Evolutionary conservation across 2,329 filamentous ascomycete species (phyloP).

Genomic region (Helminthosporium solani): DNA sequence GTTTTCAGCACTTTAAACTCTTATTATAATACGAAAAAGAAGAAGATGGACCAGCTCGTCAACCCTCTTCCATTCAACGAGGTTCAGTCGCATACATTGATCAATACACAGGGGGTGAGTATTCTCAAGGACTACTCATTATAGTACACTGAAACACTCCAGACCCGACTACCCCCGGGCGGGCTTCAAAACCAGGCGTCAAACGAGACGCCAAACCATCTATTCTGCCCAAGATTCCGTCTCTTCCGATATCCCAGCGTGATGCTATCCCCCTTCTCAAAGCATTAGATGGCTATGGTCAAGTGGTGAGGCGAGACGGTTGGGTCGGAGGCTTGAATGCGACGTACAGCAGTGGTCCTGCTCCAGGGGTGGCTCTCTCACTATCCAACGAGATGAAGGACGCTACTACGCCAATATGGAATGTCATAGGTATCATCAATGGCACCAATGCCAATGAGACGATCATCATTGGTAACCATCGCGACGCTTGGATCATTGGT

Average conservation of each 20-base stretch:
- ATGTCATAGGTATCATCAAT: constrained; percentile 65
- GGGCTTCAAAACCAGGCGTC: constrained; percentile 76
- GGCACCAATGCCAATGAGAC: constrained; percentile 57
- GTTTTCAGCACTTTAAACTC: background rate
- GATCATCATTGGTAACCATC: constrained; percentile 50
- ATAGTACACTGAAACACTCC: background rate
- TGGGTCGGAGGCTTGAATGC: constrained; percentile 13
- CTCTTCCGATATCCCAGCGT: constrained; percentile 75
- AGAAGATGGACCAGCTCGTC: constrained; percentile 38
- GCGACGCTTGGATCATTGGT: constrained; percentile 47
- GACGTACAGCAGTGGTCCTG: constrained; percentile 10
- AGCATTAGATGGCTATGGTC: constrained; percentile 76
- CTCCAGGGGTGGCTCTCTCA: background rate
- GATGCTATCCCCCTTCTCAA: constrained; percentile 76
- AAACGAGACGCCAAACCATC: constrained; percentile 64
- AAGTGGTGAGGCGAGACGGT: constrained; percentile 44
- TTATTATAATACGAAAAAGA: background rate
- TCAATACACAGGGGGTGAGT: constrained; percentile 60
- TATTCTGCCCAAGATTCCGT: constrained; percentile 73
- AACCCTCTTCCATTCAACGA: constrained; percentile 44
- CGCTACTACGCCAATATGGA: constrained; percentile 75
- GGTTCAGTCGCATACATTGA: constrained; percentile 31
- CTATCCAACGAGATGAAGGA: constrained; percentile 73
- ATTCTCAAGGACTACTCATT: background rate
- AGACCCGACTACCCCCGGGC: constrained; percentile 48